A percentile compares a stretch with the other conserved stretches of the same genome.
phyloP scores from a whole-genome alignment of 2,329 filamentous ascomycete species.

The Aspergillus ibericus region DNA sequence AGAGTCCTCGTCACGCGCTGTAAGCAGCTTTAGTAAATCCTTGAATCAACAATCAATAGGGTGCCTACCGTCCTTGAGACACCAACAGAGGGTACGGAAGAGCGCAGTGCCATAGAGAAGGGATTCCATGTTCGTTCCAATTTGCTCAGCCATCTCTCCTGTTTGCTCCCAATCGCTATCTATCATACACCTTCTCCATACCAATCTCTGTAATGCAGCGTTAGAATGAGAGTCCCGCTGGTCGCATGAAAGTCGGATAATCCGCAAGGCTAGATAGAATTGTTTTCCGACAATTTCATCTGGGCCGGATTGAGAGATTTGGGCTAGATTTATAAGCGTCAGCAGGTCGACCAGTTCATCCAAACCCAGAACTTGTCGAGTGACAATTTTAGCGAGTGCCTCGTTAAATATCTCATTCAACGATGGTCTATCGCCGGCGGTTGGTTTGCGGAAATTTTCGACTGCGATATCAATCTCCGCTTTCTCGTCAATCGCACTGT shows the following conservation, averaged over 20 bases:
- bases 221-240: slow-evolving; percentile 45
- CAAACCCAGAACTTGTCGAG: slow-evolving; percentile 64
- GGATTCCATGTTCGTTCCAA: slow-evolving; percentile 66
- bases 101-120: slow-evolving; percentile 66
- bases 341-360: slow-evolving; percentile 63
- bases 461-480: slow-evolving; percentile 76
- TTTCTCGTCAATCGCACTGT: slow-evolving; percentile 73
- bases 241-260: slow-evolving; percentile 55
- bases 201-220: slow-evolving; percentile 40
- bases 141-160: slow-evolving; percentile 74
- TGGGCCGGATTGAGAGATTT: slow-evolving; percentile 48
- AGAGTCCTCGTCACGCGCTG: slow-evolving; percentile 19
- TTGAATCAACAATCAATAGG: neutral
- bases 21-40: slow-evolving; percentile 10
- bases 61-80: slow-evolving; percentile 53
- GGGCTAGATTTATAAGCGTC: slow-evolving; percentile 68
- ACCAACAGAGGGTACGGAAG: slow-evolving; percentile 65
- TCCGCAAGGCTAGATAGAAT: slow-evolving; percentile 72
- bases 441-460: slow-evolving; percentile 60
- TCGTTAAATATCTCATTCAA: slow-evolving; percentile 71
- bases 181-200: slow-evolving; percentile 86
- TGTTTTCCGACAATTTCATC: slow-evolving; percentile 56
- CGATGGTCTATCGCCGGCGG: slow-evolving; percentile 61
- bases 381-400: slow-evolving; percentile 67
- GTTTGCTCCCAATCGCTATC: slow-evolving; percentile 81